A percentile compares a stretch with the other conserved stretches of the same genome.
phyloP scores from a whole-genome alignment of 495 filamentous ascomycete species.

The Neurospora tetrasperma region DNA sequence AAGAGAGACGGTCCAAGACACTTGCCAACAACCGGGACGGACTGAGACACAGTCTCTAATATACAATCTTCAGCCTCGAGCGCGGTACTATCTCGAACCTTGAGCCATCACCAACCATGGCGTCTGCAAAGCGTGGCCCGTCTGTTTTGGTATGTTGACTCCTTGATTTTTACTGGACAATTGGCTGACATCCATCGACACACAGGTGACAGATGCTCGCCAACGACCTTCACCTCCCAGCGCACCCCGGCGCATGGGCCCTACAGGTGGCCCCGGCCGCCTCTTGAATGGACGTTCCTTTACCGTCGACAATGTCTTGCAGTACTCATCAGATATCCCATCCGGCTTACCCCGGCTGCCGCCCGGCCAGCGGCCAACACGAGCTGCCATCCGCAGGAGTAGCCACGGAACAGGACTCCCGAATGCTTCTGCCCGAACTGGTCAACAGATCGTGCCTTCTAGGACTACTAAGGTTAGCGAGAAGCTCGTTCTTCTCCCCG shows the following conservation, averaged over 20 bases:
- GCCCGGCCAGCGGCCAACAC: constrained; percentile 44
- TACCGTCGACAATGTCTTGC: constrained; percentile 91
- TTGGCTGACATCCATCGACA: not conserved
- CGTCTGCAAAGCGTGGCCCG: constrained; percentile 25
- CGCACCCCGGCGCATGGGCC: constrained; percentile 8
- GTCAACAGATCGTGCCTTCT: constrained; percentile 67
- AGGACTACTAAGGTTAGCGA: constrained; percentile 88
- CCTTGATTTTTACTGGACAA: not conserved
- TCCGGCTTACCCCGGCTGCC: constrained; percentile 83
- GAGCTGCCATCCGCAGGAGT: constrained; percentile 35
- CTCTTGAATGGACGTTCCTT: constrained; percentile 62
- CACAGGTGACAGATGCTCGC: constrained; percentile 30
- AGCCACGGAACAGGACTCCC: constrained; percentile 26
- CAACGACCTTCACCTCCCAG: constrained; percentile 18
- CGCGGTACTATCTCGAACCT: not conserved
- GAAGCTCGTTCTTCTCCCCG: constrained; percentile 90
- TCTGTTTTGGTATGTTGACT: constrained; percentile 23
- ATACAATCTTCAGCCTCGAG: not conserved
- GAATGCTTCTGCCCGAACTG: constrained; percentile 37
- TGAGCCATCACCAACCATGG: constrained; percentile 10
- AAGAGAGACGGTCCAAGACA: not conserved
- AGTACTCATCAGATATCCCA: constrained; percentile 88
- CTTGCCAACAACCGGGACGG: not conserved
- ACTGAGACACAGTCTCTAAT: not conserved
- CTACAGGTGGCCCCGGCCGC: constrained; percentile 8